Evolutionary conservation across 2,329 filamentous ascomycete genomes (phyloP), one percentile per base, ranked within the genome.

Genomic region (Alternaria metachromatica): DNA sequence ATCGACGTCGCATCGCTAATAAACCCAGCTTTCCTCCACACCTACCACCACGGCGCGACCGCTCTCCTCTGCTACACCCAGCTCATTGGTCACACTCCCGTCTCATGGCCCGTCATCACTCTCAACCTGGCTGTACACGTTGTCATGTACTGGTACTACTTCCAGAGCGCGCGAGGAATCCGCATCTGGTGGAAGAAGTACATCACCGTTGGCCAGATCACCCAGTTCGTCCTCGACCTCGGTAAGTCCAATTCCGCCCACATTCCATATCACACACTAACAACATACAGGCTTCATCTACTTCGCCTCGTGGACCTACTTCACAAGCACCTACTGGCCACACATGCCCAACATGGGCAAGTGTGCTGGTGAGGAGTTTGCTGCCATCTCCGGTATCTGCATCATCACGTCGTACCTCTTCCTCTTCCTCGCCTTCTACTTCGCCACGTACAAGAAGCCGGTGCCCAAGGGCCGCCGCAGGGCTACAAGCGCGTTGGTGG

Each of bases 101-200:
- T 98, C 61, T 97, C 94, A 65, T 98, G 95, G 95, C 93, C 97
- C 60, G 90, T 91, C 67, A 98, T 98, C 80, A 91, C 89, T 58
- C 89, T 98, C 75, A 98, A 98, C 87, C 84, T 98, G 78, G 89
- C 89, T 68, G 95, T 98, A 59, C 95, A 98, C 84, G 95, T 98
- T 63, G 92, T 97, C 80, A 98, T 98, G 95, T 98, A 98, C 90
- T 97, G 94, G 94, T 98, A 98, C 90, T 98, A 98, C 89, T 98
- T 98, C 90, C 95, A 98, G 87, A 95, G 93, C 78, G 94, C 95
- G 59, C 94, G 95, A 74, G 96, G 96, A 73, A 89, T 98, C 82
- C 91, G 90, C 77, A 96, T 97, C 84, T 97, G 94, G 94, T 98
- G 95, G 95, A 98, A 98, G 91, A 93, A 97, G 85, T 98, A 95